These are phyloP conservation scores for Amphirosellinia nigrospora DNA, from an alignment of 495 filamentous ascomycete species.

Conservation along the genomic window DNA sequence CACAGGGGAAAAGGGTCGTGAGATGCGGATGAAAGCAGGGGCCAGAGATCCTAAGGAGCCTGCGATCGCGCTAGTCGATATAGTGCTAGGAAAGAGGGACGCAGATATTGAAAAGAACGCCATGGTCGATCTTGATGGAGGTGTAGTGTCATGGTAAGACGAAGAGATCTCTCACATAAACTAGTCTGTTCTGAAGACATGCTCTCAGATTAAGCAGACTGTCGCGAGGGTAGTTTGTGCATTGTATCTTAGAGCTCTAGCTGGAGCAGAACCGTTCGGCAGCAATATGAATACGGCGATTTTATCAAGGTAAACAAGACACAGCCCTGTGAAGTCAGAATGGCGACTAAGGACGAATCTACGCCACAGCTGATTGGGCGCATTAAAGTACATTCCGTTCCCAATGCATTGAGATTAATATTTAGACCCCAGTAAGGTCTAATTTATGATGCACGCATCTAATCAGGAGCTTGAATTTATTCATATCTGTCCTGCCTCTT, in stretches of 20 bases:
- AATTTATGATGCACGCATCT: too few relatives aligned
- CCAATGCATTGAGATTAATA: too few relatives aligned
- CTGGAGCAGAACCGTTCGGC: not conserved
- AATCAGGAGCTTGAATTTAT: too few relatives aligned
- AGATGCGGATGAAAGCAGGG: slow-evolving; percentile 35
- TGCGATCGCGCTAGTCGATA: slow-evolving; percentile 44
- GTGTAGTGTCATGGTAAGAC: slow-evolving; percentile 48
- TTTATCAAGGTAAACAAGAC: not conserved
- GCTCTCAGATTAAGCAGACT: not conserved
- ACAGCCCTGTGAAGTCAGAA: not conserved
- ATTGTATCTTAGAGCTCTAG: not conserved
- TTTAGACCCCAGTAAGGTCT: too few relatives aligned
- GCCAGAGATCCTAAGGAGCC: slow-evolving; percentile 46
- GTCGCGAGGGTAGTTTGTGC: not conserved
- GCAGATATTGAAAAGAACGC: slow-evolving; percentile 45
- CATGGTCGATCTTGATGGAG: slow-evolving; percentile 43
- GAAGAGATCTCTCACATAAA: not conserved
- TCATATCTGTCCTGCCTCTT: too few relatives aligned
- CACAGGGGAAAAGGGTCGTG: slow-evolving; percentile 42
- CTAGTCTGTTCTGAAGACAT: not conserved
- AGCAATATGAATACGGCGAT: not conserved
- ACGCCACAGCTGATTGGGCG: too few relatives aligned
- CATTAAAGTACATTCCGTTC: too few relatives aligned
- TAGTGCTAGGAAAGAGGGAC: slow-evolving; percentile 52
- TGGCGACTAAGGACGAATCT: not conserved